Evolutionary conservation across 164 flowering plant species (phyloP).

Genomic region (Echeveria elegans): DNA sequence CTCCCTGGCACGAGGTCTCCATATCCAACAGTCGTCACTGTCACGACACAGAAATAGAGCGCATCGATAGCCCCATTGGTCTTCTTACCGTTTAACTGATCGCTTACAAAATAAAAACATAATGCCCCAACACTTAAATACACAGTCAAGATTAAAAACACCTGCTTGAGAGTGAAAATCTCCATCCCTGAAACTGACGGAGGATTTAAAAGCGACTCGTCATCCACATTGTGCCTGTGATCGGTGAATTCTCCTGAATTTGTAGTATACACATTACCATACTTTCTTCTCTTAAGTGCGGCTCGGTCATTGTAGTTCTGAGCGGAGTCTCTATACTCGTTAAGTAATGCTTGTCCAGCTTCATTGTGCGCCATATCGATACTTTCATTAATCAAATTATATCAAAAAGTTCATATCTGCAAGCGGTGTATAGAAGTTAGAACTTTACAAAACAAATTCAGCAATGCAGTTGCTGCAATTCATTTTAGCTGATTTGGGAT

Average conservation of each 20-base stretch:
- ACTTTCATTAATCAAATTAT: neutral
- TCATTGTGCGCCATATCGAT: slow-evolving; percentile 22
- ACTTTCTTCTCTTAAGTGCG: slow-evolving; percentile 23
- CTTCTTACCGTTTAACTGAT: slow-evolving; percentile 58
- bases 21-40: slow-evolving; percentile 92
- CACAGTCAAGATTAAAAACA: slow-evolving; percentile 24
- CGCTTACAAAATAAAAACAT: slow-evolving; percentile 38
- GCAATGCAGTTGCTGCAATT: neutral
- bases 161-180: slow-evolving; percentile 20
- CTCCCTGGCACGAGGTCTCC: slow-evolving; percentile 78
- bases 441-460: neutral
- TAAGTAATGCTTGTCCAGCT: slow-evolving; percentile 28
- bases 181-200: slow-evolving; percentile 13
- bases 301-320: slow-evolving; percentile 11
- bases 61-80: slow-evolving; percentile 70
- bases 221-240: slow-evolving; percentile 11
- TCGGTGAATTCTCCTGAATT: slow-evolving; percentile 13
- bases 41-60: slow-evolving; percentile 69
- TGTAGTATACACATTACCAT: slow-evolving; percentile 22
- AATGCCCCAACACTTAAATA: slow-evolving; percentile 54
- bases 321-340: slow-evolving; percentile 17
- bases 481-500: neutral
- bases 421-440: neutral
- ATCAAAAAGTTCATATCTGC: neutral
- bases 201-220: neutral